These are phyloP conservation scores for Phytopythium oedochilum DNA, from an alignment of 352 stramenopile species.

Conservation along the genomic window DNA sequence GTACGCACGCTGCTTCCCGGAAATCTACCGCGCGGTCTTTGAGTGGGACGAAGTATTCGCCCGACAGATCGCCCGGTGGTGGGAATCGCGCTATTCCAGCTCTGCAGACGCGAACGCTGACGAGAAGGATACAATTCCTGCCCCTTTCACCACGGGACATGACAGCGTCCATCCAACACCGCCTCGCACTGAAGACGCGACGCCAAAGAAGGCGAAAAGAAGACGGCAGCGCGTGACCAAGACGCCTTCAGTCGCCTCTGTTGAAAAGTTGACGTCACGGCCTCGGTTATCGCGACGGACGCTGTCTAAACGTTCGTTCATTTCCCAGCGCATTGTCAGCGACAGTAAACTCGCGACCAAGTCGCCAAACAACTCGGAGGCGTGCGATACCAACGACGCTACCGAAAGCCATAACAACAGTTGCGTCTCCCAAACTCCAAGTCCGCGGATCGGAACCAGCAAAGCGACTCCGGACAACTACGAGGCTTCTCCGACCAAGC, in stretches of 20 bases:
- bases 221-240: not conserved
- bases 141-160: too few species aligned
- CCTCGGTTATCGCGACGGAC: not conserved
- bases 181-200: not conserved
- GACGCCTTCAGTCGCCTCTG: not conserved
- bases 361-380: not conserved
- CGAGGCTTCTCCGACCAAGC: slow-evolving; percentile 22
- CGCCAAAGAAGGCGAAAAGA: not conserved
- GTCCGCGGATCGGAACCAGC: too few species aligned
- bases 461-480: slow-evolving; percentile 9
- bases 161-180: not conserved
- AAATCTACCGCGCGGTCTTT: slow-evolving; percentile 32
- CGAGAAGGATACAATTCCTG: too few species aligned
- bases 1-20: slow-evolving; percentile 22
- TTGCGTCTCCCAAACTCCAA: too few species aligned
- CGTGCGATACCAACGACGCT: not conserved
- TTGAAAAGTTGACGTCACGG: not conserved
- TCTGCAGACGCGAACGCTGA: not conserved
- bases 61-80: slow-evolving; percentile 25
- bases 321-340: not conserved
- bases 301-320: not conserved
- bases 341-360: not conserved
- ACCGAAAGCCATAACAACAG: too few species aligned
- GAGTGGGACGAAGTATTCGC: slow-evolving; percentile 28
- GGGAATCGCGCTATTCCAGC: slow-evolving; percentile 6